Conservation (phyloP, 2,329 filamentous ascomycete species). For the Ceratocystis destructans region DNA sequence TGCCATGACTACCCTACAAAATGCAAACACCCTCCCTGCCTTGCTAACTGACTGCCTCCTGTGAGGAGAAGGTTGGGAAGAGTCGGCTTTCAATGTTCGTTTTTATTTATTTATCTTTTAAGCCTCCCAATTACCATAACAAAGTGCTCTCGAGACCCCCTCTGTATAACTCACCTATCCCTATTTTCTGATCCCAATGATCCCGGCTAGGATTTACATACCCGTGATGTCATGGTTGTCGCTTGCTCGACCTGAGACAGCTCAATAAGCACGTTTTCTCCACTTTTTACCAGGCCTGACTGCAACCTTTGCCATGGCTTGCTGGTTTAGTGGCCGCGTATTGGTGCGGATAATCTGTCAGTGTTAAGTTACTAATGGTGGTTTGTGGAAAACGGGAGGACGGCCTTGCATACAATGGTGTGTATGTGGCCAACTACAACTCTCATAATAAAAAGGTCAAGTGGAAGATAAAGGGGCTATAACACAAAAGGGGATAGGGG, state of each 20-base stretch:
- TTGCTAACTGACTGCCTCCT: background rate
- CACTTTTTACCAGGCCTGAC: background rate
- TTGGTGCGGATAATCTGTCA: background rate
- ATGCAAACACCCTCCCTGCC: background rate
- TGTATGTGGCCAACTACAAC: background rate
- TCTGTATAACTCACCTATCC: background rate
- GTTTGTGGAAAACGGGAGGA: background rate
- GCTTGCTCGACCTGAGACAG: slow-evolving; percentile 7
- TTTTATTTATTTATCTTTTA: no score
- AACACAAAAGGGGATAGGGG: no score
- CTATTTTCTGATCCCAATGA: background rate
- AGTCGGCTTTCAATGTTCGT: no score
- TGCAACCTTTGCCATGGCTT: background rate
- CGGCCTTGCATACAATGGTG: background rate
- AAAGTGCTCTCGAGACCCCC: background rate
- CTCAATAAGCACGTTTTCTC: slow-evolving; percentile 3
- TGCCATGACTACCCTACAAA: background rate
- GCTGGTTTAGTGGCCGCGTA: background rate
- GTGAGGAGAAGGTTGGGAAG: no score
- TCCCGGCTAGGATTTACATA: background rate
- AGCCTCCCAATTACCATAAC: background rate
- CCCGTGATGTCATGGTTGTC: slow-evolving; percentile 6
- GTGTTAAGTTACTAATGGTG: background rate
- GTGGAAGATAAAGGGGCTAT: background rate
- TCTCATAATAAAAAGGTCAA: background rate